phyloP scores from a whole-genome alignment of 441 rosid genomes.

The Adansonia grandidieri region DNA sequence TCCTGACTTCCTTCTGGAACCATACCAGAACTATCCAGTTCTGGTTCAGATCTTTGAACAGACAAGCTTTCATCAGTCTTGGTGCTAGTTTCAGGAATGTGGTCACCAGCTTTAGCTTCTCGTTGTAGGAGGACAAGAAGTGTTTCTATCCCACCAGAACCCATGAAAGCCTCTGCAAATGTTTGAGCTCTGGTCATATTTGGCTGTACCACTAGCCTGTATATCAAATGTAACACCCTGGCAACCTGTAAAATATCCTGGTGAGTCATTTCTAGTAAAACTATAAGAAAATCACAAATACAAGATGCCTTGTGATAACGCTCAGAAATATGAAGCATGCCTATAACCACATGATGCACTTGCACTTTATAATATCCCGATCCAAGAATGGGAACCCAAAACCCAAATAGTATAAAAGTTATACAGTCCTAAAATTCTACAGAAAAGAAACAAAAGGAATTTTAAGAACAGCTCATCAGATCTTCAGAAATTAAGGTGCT shows the following conservation, averaged over 20 bases:
- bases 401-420: background rate
- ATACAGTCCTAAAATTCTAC: slow-evolving; percentile 11
- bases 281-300: slow-evolving; percentile 16
- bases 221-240: slow-evolving; percentile 87
- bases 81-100: slow-evolving; percentile 43
- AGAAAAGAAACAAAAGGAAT: slow-evolving; percentile 16
- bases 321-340: slow-evolving; percentile 9
- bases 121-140: slow-evolving; percentile 96
- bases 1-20: slow-evolving; percentile 45
- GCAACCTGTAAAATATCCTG: slow-evolving; percentile 67
- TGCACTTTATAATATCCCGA: slow-evolving; percentile 15
- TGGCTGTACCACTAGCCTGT: slow-evolving; percentile 94
- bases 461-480: slow-evolving; percentile 3
- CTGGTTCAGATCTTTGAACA: slow-evolving; percentile 43
- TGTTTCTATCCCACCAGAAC: slow-evolving; percentile 93
- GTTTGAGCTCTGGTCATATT: slow-evolving; percentile 78
- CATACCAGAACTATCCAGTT: slow-evolving; percentile 38
- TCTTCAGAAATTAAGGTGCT: slow-evolving; percentile 9
- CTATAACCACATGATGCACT: slow-evolving; percentile 1
- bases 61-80: slow-evolving; percentile 44
- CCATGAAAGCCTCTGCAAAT: slow-evolving; percentile 84
- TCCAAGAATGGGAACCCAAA: slow-evolving; percentile 15
- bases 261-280: slow-evolving; percentile 28
- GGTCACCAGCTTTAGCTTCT: slow-evolving; percentile 92
- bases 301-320: slow-evolving; percentile 15